phyloP scores from a whole-genome alignment of 129 eudicot genomes.

The Flaveria brownii region DNA sequence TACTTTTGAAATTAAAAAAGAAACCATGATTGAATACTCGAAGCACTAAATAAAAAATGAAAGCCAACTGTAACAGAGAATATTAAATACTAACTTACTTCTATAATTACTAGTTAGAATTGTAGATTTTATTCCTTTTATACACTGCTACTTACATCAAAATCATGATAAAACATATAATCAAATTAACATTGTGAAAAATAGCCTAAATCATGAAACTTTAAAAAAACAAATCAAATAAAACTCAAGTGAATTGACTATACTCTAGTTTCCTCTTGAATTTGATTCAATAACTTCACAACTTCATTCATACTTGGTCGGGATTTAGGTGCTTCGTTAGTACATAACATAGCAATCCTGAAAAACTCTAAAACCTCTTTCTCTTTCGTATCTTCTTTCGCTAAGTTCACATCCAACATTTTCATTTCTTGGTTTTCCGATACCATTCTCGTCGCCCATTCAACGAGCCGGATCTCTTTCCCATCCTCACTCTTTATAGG shows the following conservation, averaged over 20 bases:
- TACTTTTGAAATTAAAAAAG: background rate
- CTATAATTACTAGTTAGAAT: too few relatives aligned
- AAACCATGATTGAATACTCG: background rate
- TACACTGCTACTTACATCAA: background rate
- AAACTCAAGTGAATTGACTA: background rate
- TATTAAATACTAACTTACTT: too few relatives aligned
- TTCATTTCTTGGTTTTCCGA: slow-evolving; percentile 48
- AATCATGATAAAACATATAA: background rate
- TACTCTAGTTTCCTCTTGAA: slow-evolving; percentile 29
- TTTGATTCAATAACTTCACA: slow-evolving; percentile 41
- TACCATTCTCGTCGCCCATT: slow-evolving; percentile 58
- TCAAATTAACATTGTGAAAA: background rate
- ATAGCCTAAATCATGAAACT: background rate
- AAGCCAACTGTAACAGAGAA: too few relatives aligned
- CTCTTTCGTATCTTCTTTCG: slow-evolving; percentile 44
- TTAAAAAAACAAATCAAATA: background rate
- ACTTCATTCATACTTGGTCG: slow-evolving; percentile 74
- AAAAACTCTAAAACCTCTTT: slow-evolving; percentile 51
- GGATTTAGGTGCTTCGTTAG: slow-evolving; percentile 35
- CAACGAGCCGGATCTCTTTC: slow-evolving; percentile 58
- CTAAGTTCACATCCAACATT: slow-evolving; percentile 54
- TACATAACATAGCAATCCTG: slow-evolving; percentile 57
- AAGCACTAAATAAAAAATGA: background rate
- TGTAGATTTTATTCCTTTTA: too few relatives aligned
- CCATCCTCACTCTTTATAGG: slow-evolving; percentile 50